Conservation (phyloP, 2,329 filamentous ascomycete species). For the Aspergillus ochraceoroseus region DNA sequence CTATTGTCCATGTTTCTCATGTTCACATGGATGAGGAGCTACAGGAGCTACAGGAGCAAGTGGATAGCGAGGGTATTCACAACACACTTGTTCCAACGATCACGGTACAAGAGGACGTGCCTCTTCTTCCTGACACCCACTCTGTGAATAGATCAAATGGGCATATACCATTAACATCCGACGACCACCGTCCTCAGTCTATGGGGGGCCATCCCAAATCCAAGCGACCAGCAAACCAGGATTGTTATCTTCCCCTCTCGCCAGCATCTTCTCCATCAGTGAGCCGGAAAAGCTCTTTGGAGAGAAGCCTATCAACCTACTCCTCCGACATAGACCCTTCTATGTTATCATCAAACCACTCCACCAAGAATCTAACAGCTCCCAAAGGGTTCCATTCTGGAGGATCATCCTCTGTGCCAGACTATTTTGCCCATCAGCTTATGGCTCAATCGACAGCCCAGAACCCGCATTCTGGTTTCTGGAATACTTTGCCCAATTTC, state of each 20-base stretch:
- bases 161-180: background rate
- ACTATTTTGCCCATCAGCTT: conserved; percentile 21
- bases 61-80: conserved; percentile 1
- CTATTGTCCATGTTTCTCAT: conserved; percentile 29
- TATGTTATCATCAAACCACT: conserved; percentile 14
- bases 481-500: conserved; percentile 13
- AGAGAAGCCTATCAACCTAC: conserved; percentile 18
- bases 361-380: conserved; percentile 2
- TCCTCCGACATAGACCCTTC: conserved; percentile 16
- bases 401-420: conserved; percentile 14
- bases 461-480: conserved; percentile 12
- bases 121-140: conserved; percentile 2
- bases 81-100: conserved; percentile 8
- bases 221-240: conserved; percentile 12
- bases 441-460: conserved; percentile 8
- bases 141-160: conserved; percentile 2
- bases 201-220: background rate
- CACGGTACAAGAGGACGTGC: conserved; percentile 8
- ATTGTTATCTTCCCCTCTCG: conserved; percentile 15
- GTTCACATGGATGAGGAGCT: conserved; percentile 25
- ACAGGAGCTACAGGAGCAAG: conserved; percentile 18
- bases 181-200: conserved; percentile 2
- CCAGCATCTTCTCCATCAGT: conserved; percentile 16
- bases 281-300: conserved; percentile 21
- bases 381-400: conserved; percentile 11